A percentile compares a stretch with the other conserved stretches of the same genome.
These are phyloP conservation scores for Trametes gibbosa DNA, from an alignment of 768 basidiomycete species.

Conservation along the genomic window DNA sequence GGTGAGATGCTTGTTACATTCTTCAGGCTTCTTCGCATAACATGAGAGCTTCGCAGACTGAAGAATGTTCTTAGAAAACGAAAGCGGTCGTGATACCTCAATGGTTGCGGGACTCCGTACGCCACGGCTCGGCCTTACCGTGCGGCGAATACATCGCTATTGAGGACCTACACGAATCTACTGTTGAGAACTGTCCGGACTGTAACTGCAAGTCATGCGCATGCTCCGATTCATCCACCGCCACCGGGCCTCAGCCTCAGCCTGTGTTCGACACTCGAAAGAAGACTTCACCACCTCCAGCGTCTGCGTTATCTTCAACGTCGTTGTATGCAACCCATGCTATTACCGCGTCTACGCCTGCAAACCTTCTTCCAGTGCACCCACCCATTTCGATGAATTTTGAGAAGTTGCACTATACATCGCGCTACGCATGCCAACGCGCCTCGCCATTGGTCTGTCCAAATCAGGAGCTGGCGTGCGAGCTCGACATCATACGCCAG, in stretches of 20 bases:
- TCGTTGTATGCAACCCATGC: not conserved
- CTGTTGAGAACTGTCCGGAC: slow-evolving; percentile 43
- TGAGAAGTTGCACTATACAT: slow-evolving; percentile 29
- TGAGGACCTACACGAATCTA: slow-evolving; percentile 46
- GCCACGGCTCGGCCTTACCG: slow-evolving; percentile 42
- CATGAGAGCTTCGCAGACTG: too few relatives aligned
- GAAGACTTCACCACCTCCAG: not conserved
- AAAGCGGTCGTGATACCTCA: slow-evolving; percentile 69
- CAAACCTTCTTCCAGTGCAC: slow-evolving; percentile 22
- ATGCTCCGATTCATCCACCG: slow-evolving; percentile 23
- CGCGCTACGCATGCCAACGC: slow-evolving; percentile 58
- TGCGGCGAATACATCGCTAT: slow-evolving; percentile 59
- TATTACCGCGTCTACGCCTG: slow-evolving; percentile 12
- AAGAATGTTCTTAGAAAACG: slow-evolving; percentile 40
- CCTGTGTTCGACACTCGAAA: not conserved
- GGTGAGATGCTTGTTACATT: slow-evolving; percentile 44
- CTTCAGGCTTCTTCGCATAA: too few relatives aligned
- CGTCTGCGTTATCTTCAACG: not conserved
- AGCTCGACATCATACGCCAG: slow-evolving; percentile 56
- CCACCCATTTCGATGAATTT: slow-evolving; percentile 21
- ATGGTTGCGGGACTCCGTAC: slow-evolving; percentile 65
- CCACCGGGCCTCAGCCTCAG: not conserved
- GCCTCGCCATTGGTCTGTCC: slow-evolving; percentile 64
- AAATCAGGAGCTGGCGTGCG: slow-evolving; percentile 61
- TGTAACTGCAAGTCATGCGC: slow-evolving; percentile 25